Evolutionary conservation across 108 stramenopile species (phyloP), one percentile per base, ranked within the genome.

Genomic region (Cyclotella cryptica): DNA sequence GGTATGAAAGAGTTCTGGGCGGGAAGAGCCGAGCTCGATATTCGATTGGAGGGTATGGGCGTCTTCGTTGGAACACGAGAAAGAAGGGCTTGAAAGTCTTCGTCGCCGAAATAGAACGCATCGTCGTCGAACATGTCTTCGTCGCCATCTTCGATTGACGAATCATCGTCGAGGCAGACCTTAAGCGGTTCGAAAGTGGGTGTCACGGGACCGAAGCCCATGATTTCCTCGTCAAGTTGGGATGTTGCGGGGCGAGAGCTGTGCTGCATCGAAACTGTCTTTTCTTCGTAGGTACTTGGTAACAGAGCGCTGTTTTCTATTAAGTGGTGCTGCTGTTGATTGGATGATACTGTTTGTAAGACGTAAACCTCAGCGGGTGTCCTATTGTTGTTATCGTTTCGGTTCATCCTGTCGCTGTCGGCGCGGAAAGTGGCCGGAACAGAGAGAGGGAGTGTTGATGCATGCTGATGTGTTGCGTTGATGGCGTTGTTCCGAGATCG

Each of bases 41-140:
- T 49, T 40, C 18, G 67, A 30, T 24, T 58, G 5, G n/a, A 46
- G 19, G 42, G 21, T 27, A 53, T 40, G 41, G 59, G 57, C 26
- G 29, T 22, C 26, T 62, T 79, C 43, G 65, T 69, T 17, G 80
- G 59, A 9, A 75, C 57, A n/a, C 72, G 74, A 11, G 80, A 75
- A 40, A 81, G 68, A 9, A 81, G 64, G 12, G 80, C 68, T 57
- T 74, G 74, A 55, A 81, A 75, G 57, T 83, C 82, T 51, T 83
- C 82, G 43, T 83, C 82, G n/a, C 82, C 82, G 54, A 83, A 83
- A 28, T 69, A 79, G 39, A 83, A 83, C 7, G 64, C 82, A 60
- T 83, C 78, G 51, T 83, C 82, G 60, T 83, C 80, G 29, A 81
- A 81, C 74, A 81, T 81, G 49, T 81, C 73, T 74, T 80, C 79